Evolutionary conservation across 116 monocot genomes (phyloP).

Genomic region (Iris pallida): DNA sequence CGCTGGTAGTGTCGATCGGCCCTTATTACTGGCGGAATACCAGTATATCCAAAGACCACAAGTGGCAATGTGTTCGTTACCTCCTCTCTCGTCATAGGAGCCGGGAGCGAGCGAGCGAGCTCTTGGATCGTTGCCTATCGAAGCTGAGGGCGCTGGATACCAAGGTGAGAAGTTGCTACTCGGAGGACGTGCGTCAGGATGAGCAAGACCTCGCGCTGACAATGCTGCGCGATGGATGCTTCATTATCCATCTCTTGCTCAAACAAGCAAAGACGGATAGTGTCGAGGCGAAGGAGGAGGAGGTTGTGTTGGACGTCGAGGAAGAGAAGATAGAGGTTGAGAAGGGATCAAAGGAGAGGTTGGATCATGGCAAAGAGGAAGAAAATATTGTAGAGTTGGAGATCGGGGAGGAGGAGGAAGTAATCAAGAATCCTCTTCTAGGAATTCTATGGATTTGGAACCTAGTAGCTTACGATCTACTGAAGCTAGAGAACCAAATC

Average conservation of each 20-base stretch:
- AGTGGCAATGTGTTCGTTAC: slow-evolving; percentile 22
- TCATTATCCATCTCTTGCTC: slow-evolving; percentile 26
- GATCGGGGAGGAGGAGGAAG: slow-evolving; percentile 5
- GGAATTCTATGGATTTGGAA: slow-evolving; percentile 17
- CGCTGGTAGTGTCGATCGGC: slow-evolving; percentile 20
- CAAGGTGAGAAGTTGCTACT: slow-evolving; percentile 11
- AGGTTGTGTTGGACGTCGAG: not conserved
- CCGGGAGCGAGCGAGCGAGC: not conserved
- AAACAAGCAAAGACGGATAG: slow-evolving; percentile 3
- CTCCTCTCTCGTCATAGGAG: slow-evolving; percentile 7
- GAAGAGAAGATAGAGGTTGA: not conserved
- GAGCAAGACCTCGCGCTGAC: slow-evolving; percentile 1
- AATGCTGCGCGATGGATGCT: slow-evolving; percentile 32
- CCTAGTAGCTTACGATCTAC: slow-evolving; percentile 21
- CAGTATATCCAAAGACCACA: slow-evolving; percentile 4
- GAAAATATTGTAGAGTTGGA: not conserved
- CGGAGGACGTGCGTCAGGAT: slow-evolving; percentile 8
- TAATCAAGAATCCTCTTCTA: not conserved
- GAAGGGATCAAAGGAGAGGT: not conserved
- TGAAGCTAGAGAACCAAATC: slow-evolving; percentile 36
- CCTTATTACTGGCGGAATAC: slow-evolving; percentile 7
- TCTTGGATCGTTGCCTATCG: slow-evolving; percentile 13
- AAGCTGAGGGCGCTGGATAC: slow-evolving; percentile 19
- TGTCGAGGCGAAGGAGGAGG: not conserved
- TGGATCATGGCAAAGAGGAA: not conserved